Evolutionary conservation across 2,329 filamentous ascomycete species (phyloP), one percentile per base, ranked within the genome.

Genomic region (Neospermospora avenae): DNA sequence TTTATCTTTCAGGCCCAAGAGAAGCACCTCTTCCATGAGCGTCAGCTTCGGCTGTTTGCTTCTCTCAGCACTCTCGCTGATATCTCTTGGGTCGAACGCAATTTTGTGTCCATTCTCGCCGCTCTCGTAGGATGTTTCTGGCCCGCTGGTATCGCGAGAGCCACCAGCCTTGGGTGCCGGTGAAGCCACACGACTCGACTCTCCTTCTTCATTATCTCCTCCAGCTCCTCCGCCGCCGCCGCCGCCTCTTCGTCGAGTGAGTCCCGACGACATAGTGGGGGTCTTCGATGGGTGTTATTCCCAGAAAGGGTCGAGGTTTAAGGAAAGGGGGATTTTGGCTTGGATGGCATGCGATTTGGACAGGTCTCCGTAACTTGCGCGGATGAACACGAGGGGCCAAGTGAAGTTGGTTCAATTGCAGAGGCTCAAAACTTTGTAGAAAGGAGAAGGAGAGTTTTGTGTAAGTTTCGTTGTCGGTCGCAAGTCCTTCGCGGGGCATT

Each of bases 31-130:
- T 79, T 99, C 95, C 95, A 99, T 99, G 74, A 99, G 81, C 41
- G 95, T 99, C 74, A 99, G 81, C 81, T 98, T 99, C 51, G 95
- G 95, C 80, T 98, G 93, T 80, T 97, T 98, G 83, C 85, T 95
- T 74, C 95, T 83, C 81, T 99, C 95, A 68, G 89, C 91, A 77
- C 87, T 97, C 82, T 99, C 95, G 78, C 89, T 96, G 72, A 99
- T 96, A 77, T 99, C 95, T 76, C 93, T 84, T 61, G 95, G 95
- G 76, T 99, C 95, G 75, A 91, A 99, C 60, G 93, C 95, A 76
- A 99, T 98, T 82, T 96, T 96, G 83, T 98, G 95, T 68, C 95
- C 95, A 79, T 97, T 97, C 77, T 96, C 93, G 75, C 89, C 83
- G 74, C 82, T 92, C 78, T 93, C 89, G 80, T 96, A 98, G 71